Evolutionary conservation across 352 stramenopile genomes (phyloP).

Genomic region (Phytophthora kernoviae): DNA sequence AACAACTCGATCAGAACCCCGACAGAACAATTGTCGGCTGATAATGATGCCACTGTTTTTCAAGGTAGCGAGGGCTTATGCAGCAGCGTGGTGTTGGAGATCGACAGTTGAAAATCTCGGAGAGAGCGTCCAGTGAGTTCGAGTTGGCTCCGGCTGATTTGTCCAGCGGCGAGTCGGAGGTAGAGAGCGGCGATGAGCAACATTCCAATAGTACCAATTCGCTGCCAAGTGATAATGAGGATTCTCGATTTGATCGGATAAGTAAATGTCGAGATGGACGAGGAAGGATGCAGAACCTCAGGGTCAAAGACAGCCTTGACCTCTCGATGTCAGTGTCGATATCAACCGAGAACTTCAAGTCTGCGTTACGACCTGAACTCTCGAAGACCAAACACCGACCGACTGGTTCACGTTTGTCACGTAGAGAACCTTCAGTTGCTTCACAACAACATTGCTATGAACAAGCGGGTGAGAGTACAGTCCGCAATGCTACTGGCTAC

Average conservation of each 20-base stretch:
- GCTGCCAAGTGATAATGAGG: conserved; percentile 20
- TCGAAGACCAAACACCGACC: neutral
- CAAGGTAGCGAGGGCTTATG: no score
- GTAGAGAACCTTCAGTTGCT: neutral
- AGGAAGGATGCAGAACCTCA: conserved; percentile 10
- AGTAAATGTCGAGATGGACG: neutral
- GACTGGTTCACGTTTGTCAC: neutral
- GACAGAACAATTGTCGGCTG: no score
- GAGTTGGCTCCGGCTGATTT: conserved; percentile 39
- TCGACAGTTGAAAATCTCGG: no score
- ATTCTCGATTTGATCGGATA: neutral
- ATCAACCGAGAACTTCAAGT: conserved; percentile 6
- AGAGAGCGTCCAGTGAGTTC: conserved; percentile 19
- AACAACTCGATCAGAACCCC: neutral
- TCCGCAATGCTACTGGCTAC: neutral
- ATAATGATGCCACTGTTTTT: no score
- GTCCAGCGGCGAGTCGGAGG: conserved; percentile 31
- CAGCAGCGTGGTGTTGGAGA: no score
- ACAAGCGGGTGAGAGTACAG: neutral
- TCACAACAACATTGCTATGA: neutral
- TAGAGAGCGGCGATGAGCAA: conserved; percentile 16
- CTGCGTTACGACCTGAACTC: neutral
- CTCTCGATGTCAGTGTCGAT: conserved; percentile 64
- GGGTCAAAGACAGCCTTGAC: conserved; percentile 61
- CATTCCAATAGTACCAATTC: conserved; percentile 24